Conservation (phyloP, 2,329 filamentous ascomycete genomes). For the Alternaria postmessia region DNA sequence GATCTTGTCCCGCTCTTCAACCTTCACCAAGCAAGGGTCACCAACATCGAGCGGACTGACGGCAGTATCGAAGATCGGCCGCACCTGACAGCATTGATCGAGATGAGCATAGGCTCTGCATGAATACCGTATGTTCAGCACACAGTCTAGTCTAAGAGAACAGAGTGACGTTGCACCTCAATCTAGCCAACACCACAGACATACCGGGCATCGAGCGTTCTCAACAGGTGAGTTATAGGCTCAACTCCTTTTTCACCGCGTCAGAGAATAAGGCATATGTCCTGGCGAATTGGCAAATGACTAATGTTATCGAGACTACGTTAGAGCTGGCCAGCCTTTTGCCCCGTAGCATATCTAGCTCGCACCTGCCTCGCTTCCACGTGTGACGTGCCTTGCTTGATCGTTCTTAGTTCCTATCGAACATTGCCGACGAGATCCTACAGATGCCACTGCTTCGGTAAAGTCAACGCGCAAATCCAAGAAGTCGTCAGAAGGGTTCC, state of each 20-base stretch:
- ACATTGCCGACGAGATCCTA: not conserved
- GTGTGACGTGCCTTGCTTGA: slow-evolving; percentile 2
- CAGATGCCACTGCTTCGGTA: slow-evolving; percentile 10
- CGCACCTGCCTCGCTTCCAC: slow-evolving; percentile 7
- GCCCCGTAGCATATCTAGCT: slow-evolving; percentile 1
- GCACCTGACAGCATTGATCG: slow-evolving; percentile 2
- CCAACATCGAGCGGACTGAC: slow-evolving; percentile 1
- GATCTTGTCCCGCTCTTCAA: slow-evolving; percentile 7
- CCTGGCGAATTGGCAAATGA: slow-evolving; percentile 11
- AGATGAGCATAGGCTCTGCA: slow-evolving; percentile 2
- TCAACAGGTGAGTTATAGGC: slow-evolving; percentile 10
- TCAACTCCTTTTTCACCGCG: slow-evolving; percentile 6
- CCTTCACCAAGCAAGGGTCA: slow-evolving; percentile 11
- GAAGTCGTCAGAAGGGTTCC: not conserved
- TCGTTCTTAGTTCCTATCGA: not conserved
- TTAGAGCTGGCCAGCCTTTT: not conserved
- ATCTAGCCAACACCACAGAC: slow-evolving; percentile 1
- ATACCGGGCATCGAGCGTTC: slow-evolving; percentile 7
- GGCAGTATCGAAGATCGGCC: slow-evolving; percentile 4
- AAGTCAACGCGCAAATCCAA: not conserved
- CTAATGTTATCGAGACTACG: slow-evolving; percentile 14
- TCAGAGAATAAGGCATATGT: slow-evolving; percentile 5
- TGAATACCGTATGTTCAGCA: not conserved
- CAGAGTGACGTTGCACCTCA: slow-evolving; percentile 6
- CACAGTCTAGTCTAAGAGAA: not conserved